Evolutionary conservation across 768 basidiomycete species (phyloP), one percentile per base, ranked within the genome.

Genomic region (Hericium rajendrae): DNA sequence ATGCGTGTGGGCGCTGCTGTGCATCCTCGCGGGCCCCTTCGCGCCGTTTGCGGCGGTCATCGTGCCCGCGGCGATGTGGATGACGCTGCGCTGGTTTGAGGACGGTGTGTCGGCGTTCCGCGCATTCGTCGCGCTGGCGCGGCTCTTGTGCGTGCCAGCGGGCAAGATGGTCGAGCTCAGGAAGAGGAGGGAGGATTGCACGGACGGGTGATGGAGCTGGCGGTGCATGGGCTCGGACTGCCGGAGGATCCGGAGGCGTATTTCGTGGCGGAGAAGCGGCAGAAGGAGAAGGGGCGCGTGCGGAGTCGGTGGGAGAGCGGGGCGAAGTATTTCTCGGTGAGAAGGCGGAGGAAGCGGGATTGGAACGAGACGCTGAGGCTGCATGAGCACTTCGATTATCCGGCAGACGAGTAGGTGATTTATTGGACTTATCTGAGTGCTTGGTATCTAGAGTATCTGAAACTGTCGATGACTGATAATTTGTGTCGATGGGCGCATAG

Each of bases 291-390:
- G 69, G 88, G 89, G 0, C 76, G 87, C 26, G 81, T 88, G 46
- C 70, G 75, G 56, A 80, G 82, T 12, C 65, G 67, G 6, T 89
- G 88, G 90, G 86, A 86, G 59, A 84, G 85, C 59, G 75, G 77
- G 28, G 73, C 81, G 40, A 78, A 82, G 62, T 93, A 92, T 65
- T 93, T 93, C 66, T 92, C 90, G 18, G 74, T 93, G 57, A 79
- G 78, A 57, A 73, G 90, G 60, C 72, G 91, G 64, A 74, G 90
- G 61, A 93, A 93, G 70, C 79, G 89, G 61, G 91, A 93, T 64
- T 93, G 91, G 91, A 91, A 91, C 63, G 91, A 93, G 71, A 90
- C 85, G 4, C 70, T 93, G 49, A 75, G 89, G 50, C 70, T 90
- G 55, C 91, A 91, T 61, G 90, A 92, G 62, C 77, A 87, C 59